These are phyloP conservation scores for Umbilicaria muhlenbergii DNA, from an alignment of 495 filamentous ascomycete genomes.

Conservation along the genomic window DNA sequence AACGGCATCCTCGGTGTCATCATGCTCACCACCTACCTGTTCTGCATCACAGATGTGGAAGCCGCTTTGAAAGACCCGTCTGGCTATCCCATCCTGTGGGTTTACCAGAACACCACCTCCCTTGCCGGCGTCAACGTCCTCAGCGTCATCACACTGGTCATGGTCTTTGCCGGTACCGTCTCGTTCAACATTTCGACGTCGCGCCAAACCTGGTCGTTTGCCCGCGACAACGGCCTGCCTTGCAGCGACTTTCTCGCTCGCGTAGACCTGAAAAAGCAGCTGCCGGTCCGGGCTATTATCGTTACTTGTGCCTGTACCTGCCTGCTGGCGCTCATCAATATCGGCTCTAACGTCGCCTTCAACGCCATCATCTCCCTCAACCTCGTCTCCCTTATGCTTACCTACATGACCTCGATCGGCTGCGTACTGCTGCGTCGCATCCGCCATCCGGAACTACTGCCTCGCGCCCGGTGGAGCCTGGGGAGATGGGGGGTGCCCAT, in stretches of 20 bases:
- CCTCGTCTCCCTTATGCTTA: slow-evolving; percentile 20
- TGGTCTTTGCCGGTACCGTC: slow-evolving; percentile 23
- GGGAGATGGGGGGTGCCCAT: slow-evolving; percentile 17
- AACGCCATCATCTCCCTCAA: slow-evolving; percentile 32
- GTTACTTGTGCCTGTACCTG: slow-evolving; percentile 25
- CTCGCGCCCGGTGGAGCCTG: slow-evolving; percentile 22
- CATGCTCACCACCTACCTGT: slow-evolving; percentile 30
- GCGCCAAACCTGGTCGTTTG: slow-evolving; percentile 36
- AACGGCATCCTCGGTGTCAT: slow-evolving; percentile 26
- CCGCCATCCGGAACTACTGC: slow-evolving; percentile 19
- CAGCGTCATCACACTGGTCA: slow-evolving; percentile 23
- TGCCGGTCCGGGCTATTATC: slow-evolving; percentile 28
- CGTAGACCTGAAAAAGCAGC: slow-evolving; percentile 27
- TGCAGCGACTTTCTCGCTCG: slow-evolving; percentile 26
- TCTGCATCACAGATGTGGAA: slow-evolving; percentile 25
- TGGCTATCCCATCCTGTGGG: slow-evolving; percentile 24
- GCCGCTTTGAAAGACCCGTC: slow-evolving; percentile 19
- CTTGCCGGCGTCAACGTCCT: slow-evolving; percentile 20
- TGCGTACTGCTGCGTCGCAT: slow-evolving; percentile 13
- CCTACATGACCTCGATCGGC: slow-evolving; percentile 22
- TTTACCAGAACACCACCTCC: slow-evolving; percentile 20
- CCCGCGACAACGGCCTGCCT: slow-evolving; percentile 40
- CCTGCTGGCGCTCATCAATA: slow-evolving; percentile 38
- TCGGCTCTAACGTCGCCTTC: slow-evolving; percentile 35
- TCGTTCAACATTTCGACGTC: slow-evolving; percentile 14